Conservation (phyloP, 225 moss, liverwort and hornwort genomes). For the Physcomitrellopsis africana region DNA sequence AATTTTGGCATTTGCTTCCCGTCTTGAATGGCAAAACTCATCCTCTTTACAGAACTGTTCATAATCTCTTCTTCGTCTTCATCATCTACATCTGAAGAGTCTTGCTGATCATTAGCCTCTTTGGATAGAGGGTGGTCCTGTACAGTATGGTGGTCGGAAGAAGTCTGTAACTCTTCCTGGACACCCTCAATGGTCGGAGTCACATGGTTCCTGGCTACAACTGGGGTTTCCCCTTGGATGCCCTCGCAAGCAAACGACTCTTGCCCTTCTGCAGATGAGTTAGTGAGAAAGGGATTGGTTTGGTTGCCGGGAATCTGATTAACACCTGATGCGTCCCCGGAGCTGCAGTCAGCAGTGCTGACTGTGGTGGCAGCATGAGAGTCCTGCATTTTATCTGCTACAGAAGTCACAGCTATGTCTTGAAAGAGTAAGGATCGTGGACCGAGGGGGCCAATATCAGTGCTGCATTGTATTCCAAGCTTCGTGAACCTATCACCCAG, state of each 20-base stretch:
- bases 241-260: slow-evolving; percentile 22
- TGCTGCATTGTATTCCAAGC: slow-evolving; percentile 15
- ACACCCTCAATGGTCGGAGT: background rate
- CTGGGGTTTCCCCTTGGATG: slow-evolving; percentile 21
- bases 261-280: slow-evolving; percentile 37
- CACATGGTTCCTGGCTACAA: background rate
- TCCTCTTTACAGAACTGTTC: slow-evolving; percentile 52
- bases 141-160: slow-evolving; percentile 29
- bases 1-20: slow-evolving; percentile 60
- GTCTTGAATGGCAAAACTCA: slow-evolving; percentile 58
- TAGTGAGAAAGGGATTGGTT: slow-evolving; percentile 26
- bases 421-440: slow-evolving; percentile 48
- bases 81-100: slow-evolving; percentile 22
- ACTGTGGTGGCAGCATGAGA: background rate
- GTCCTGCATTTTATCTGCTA: background rate
- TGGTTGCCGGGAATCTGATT: background rate
- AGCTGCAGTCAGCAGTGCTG: background rate
- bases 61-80: slow-evolving; percentile 42
- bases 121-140: slow-evolving; percentile 38
- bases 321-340: background rate
- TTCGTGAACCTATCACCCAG: slow-evolving; percentile 32
- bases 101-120: slow-evolving; percentile 28
- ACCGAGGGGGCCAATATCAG: slow-evolving; percentile 32
- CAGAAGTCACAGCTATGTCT: slow-evolving; percentile 12
- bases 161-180: slow-evolving; percentile 25